Evolutionary conservation across 192 early-diverging fungal genomes (phyloP), one percentile per base, ranked within the genome.

Genomic region (Funneliformis mosseae): DNA sequence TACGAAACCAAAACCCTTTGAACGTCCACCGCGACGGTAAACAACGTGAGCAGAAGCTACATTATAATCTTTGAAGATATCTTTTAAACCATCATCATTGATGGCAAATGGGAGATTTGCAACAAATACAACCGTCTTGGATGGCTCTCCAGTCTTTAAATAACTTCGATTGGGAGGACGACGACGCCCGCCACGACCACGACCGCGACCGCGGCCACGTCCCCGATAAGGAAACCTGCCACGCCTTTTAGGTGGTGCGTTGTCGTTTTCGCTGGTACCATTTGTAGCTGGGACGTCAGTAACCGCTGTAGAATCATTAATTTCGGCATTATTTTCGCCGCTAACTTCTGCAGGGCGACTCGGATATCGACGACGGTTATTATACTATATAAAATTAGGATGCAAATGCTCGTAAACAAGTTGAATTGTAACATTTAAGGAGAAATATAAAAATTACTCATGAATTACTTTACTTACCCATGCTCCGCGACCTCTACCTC

Each of bases 1-100:
- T 28, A 97, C 94, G 86, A 99, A 99, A 25, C 97, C 98, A 86
- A 94, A 99, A 74, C 97, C 97, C 89, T 96, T 97, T 85, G 91
- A 91, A 67, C 93, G 90, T 38, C 92, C 94, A 75, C 84, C 88
- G 81, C 82, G 87, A 79, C 85, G 82, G 81, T 77, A 87, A 48
- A 97, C 95, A 67, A 99, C 90, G 81, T 92, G 92, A 9, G 95
- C 92, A 50, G 86, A 86, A 8, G 87, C 85, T 71, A 97, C 90
- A 74, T 92, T 88, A 85, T 94, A 91, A 62, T 83, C 90, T 25
- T 86, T 81, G 79, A 99, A 95, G 83, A 96, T 88, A 68, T 85
- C 87, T 82, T 90, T 90, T 71, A 96, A 87, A 75, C 88, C 91
- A 7, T 91, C 91, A 64, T 94, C 91, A 10, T 90, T 87, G 75